These are phyloP conservation scores for Fusarium buxicola DNA, from an alignment of 2,329 filamentous ascomycete species.

Conservation along the genomic window DNA sequence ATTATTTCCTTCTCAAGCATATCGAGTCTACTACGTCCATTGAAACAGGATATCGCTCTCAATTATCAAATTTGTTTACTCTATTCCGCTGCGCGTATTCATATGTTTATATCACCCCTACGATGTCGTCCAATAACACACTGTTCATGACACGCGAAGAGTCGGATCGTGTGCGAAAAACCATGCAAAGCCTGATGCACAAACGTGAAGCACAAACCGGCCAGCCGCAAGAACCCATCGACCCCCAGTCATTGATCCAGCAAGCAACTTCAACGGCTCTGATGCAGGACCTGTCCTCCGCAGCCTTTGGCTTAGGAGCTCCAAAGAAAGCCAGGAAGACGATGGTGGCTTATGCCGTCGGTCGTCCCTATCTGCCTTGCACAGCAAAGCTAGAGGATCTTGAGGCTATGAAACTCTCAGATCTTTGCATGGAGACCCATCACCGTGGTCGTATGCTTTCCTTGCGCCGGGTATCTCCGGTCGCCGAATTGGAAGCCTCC, in stretches of 20 bases:
- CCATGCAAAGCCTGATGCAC: constrained; percentile 33
- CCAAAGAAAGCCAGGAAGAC: constrained; percentile 33
- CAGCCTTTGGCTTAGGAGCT: constrained; percentile 26
- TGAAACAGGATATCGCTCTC: not conserved
- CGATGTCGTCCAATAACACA: constrained; percentile 43
- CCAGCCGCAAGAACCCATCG: constrained; percentile 32
- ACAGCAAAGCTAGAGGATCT: constrained; percentile 32
- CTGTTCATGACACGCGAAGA: constrained; percentile 50
- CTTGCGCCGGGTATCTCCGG: constrained; percentile 45
- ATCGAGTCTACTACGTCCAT: too few species aligned
- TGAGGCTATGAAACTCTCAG: constrained; percentile 38
- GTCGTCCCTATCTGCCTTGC: constrained; percentile 45
- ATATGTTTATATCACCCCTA: not conserved
- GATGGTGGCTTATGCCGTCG: constrained; percentile 46
- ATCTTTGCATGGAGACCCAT: constrained; percentile 48
- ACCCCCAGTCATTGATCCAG: constrained; percentile 35
- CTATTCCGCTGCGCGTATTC: not conserved
- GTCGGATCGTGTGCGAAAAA: constrained; percentile 44
- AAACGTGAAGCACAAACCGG: constrained; percentile 40
- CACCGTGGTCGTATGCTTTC: constrained; percentile 45
- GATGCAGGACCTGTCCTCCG: constrained; percentile 49
- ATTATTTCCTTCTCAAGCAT: too few species aligned
- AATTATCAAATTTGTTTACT: not conserved
- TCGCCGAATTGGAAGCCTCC: constrained; percentile 37
- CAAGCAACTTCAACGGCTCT: constrained; percentile 47